Percentiles rank a stretch among this genome's conserved stretches.
Conservation (phyloP, 1,284 basidiomycete genomes). For the Pseudomicrostroma phylloplanum region DNA sequence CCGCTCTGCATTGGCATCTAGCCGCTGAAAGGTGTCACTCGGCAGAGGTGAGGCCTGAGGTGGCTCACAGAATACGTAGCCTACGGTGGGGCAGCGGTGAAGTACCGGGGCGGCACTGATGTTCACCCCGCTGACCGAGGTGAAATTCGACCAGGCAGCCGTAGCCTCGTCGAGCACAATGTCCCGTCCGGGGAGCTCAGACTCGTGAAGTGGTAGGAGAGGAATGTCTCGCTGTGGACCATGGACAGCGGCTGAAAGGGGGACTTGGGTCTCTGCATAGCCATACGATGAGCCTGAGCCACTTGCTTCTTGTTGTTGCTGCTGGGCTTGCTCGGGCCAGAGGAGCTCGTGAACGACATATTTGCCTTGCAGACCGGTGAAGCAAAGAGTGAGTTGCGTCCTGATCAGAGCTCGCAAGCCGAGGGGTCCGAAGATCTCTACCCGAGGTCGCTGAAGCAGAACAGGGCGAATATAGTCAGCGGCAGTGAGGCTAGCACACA, state of each 20-base stretch:
- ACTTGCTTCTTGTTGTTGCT: constrained; percentile 9
- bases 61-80: constrained; percentile 41
- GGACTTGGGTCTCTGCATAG: constrained; percentile 11
- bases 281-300: constrained; percentile 9
- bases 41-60: constrained; percentile 17
- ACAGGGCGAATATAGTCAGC: not conserved
- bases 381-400: constrained; percentile 41
- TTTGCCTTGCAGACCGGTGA: constrained; percentile 34
- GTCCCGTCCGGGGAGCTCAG: constrained; percentile 36
- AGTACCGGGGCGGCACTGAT: constrained; percentile 45
- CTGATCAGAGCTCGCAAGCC: constrained; percentile 42
- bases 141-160: constrained; percentile 36
- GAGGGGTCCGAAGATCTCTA: constrained; percentile 41
- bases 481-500: too few species aligned
- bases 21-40: constrained; percentile 22
- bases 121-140: constrained; percentile 23
- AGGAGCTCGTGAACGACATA: constrained; percentile 47
- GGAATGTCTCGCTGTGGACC: constrained; percentile 27
- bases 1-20: constrained; percentile 34
- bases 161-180: constrained; percentile 30
- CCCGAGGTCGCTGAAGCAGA: constrained; percentile 18
- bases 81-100: constrained; percentile 44
- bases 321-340: constrained; percentile 31
- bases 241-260: constrained; percentile 13
- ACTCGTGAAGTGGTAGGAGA: constrained; percentile 32